Percentiles rank a stretch among this genome's conserved stretches.
phyloP scores from a whole-genome alignment of 2,329 filamentous ascomycete species.

The Penicillium sp. region DNA sequence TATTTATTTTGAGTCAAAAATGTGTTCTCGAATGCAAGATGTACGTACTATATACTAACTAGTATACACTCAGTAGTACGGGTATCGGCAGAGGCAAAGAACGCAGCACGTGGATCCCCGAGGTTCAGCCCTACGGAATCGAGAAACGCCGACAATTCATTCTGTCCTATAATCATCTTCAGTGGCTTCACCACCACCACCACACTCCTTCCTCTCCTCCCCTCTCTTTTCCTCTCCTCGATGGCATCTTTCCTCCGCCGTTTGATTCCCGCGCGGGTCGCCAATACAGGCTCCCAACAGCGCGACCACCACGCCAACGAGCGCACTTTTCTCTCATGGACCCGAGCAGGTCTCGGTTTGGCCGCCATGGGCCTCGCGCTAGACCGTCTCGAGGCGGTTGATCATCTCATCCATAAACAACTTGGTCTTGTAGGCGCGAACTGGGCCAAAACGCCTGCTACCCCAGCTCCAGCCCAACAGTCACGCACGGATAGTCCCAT shows the following conservation, averaged over 20 bases:
- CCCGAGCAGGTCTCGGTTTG: conserved; percentile 37
- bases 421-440: conserved; percentile 4
- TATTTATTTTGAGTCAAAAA: too few species aligned
- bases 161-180: too few species aligned
- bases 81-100: neutral
- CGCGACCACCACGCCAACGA: conserved; percentile 41
- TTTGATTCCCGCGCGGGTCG: conserved; percentile 28
- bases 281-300: conserved; percentile 35
- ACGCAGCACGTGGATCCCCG: conserved; percentile 1
- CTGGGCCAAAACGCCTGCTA: too few species aligned
- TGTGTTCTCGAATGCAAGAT: too few species aligned
- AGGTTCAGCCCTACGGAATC: neutral
- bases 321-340: conserved; percentile 40
- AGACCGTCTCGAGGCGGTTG: conserved; percentile 33
- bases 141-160: too few species aligned
- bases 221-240: neutral
- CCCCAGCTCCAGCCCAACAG: too few species aligned
- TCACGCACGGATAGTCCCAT: neutral
- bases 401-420: conserved; percentile 27
- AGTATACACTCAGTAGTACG: too few species aligned
- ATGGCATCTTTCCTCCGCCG: conserved; percentile 26
- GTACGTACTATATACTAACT: too few species aligned
- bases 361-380: conserved; percentile 36
- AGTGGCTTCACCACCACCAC: neutral
- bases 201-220: neutral